A percentile compares a stretch with the other conserved stretches of the same genome.
Evolutionary conservation across 2,329 filamentous ascomycete species (phyloP).

Genomic region (Pseudogymnoascus sp.): DNA sequence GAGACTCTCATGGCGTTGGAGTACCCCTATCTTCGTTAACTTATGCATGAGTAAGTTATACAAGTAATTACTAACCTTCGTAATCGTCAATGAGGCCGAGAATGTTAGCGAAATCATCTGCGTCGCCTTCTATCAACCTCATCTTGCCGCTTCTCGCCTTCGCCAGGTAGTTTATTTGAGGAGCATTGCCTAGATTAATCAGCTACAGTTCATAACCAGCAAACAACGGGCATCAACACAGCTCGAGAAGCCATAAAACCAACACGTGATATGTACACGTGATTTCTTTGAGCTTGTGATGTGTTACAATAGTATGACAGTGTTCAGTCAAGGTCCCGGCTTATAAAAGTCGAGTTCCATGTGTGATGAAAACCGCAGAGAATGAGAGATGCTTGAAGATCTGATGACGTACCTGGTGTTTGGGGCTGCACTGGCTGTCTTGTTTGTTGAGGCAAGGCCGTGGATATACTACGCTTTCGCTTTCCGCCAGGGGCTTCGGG

Average conservation of each 20-base stretch:
- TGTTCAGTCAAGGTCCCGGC: background rate
- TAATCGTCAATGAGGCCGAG: constrained; percentile 70
- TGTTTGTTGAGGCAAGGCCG: constrained; percentile 6
- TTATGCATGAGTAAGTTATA: background rate
- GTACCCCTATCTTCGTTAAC: constrained; percentile 49
- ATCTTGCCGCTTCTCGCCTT: constrained; percentile 41
- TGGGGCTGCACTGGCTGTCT: constrained; percentile 1
- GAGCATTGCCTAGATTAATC: constrained; percentile 24
- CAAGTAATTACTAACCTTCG: constrained; percentile 46
- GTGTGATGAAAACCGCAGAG: background rate
- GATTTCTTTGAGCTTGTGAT: background rate
- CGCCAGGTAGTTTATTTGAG: constrained; percentile 49
- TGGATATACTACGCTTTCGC: constrained; percentile 10
- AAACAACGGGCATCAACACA: background rate
- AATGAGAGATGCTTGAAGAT: background rate
- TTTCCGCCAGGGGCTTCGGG: background rate
- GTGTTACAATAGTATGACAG: constrained; percentile 1
- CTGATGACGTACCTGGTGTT: constrained; percentile 1
- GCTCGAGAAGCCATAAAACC: background rate
- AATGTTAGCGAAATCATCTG: constrained; percentile 67
- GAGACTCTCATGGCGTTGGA: constrained; percentile 80
- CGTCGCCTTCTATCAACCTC: constrained; percentile 47
- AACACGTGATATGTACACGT: background rate
- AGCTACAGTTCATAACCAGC: background rate
- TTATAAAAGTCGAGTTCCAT: background rate